phyloP scores from a whole-genome alignment of 768 basidiomycete species.

The Rhizopogon salebrosus region DNA sequence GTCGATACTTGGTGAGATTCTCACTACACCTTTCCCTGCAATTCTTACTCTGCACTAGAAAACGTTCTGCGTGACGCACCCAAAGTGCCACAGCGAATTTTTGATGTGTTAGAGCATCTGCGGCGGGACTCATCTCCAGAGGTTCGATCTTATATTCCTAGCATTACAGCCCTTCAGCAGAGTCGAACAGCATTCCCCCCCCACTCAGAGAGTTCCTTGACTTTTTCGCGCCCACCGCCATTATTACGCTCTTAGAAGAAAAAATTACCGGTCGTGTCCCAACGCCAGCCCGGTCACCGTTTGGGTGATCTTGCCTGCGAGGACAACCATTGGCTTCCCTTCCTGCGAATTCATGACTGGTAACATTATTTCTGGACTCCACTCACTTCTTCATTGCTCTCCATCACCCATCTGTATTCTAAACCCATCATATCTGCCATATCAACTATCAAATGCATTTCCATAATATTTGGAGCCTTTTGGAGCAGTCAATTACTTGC shows the following conservation, averaged over 20 bases:
- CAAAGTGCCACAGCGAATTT: conserved; percentile 29
- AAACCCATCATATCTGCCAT: not conserved
- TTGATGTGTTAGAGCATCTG: conserved; percentile 40
- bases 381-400: not conserved
- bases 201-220: conserved; percentile 23
- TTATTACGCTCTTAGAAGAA: not conserved
- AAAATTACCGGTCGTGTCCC: not conserved
- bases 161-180: conserved; percentile 16
- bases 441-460: not conserved
- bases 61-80: not conserved
- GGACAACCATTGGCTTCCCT: not conserved
- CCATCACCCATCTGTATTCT: not conserved
- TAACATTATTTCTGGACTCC: not conserved
- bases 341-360: not conserved
- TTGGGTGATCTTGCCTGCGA: not conserved
- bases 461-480: not conserved
- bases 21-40: conserved; percentile 1
- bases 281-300: not conserved
- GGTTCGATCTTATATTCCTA: conserved; percentile 54
- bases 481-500: not conserved
- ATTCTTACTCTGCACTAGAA: not conserved
- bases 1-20: conserved; percentile 46
- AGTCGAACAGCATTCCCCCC: conserved; percentile 9
- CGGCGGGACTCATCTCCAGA: conserved; percentile 54
- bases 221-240: conserved; percentile 35